Evolutionary conservation across 257 asterid species (phyloP).

Genomic region (Dorcoceras hygrometricum): DNA sequence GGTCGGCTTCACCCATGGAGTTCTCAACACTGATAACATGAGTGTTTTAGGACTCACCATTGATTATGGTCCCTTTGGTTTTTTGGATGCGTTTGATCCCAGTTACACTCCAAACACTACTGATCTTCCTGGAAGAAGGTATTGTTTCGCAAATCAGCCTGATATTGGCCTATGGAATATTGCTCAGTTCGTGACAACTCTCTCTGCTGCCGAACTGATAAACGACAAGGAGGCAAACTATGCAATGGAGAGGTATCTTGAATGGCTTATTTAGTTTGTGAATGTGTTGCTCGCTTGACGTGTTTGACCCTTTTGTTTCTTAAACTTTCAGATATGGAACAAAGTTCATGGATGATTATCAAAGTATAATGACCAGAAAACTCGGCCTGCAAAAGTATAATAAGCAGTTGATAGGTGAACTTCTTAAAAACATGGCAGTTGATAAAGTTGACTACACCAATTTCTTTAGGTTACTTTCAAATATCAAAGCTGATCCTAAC

Average conservation of each 20-base stretch:
- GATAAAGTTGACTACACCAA: slow-evolving; percentile 99
- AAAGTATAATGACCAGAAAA: slow-evolving; percentile 88
- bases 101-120: slow-evolving; percentile 98
- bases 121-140: slow-evolving; percentile 98
- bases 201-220: slow-evolving; percentile 72
- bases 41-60: slow-evolving; percentile 91
- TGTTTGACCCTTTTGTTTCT: slow-evolving; percentile 20
- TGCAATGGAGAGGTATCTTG: slow-evolving; percentile 82
- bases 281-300: slow-evolving; percentile 8
- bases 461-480: slow-evolving; percentile 87
- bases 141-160: slow-evolving; percentile 96
- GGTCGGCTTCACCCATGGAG: slow-evolving; percentile 99
- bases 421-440: slow-evolving; percentile 90
- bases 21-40: slow-evolving; percentile 97
- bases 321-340: slow-evolving; percentile 67
- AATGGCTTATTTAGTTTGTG: not conserved
- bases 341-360: slow-evolving; percentile 91
- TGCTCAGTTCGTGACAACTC: slow-evolving; percentile 71
- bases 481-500: slow-evolving; percentile 68
- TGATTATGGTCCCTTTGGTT: slow-evolving; percentile 98
- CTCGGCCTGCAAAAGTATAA: slow-evolving; percentile 87
- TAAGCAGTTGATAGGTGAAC: slow-evolving; percentile 82
- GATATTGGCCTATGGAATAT: slow-evolving; percentile 96
- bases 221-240: slow-evolving; percentile 75
- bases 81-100: slow-evolving; percentile 98